These are phyloP conservation scores for Pythium aquatile DNA, from an alignment of 352 stramenopile species.

Conservation along the genomic window DNA sequence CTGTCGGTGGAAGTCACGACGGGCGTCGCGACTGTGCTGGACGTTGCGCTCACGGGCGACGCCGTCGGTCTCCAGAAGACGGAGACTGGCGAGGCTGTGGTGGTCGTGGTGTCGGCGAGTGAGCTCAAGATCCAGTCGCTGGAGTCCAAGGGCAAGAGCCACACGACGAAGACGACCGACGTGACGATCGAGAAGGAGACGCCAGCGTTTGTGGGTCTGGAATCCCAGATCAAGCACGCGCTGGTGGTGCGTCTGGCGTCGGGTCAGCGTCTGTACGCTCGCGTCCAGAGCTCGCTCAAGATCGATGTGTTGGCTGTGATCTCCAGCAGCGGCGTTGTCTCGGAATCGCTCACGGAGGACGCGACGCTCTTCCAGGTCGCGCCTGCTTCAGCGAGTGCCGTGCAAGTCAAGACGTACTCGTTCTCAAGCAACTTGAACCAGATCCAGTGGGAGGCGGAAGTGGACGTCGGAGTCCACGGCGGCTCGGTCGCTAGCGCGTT, in stretches of 20 bases:
- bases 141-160: conserved; percentile 29
- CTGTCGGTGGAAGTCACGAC: conserved; percentile 23
- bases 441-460: conserved; percentile 44
- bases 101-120: conserved; percentile 31
- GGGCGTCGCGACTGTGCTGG: conserved; percentile 5
- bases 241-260: conserved; percentile 52
- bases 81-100: conserved; percentile 32
- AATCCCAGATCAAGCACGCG: conserved; percentile 38
- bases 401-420: conserved; percentile 53
- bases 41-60: conserved; percentile 4
- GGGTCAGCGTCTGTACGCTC: conserved; percentile 60
- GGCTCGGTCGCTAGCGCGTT: conserved; percentile 50
- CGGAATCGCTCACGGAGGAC: conserved; percentile 59
- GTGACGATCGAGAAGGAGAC: conserved; percentile 12
- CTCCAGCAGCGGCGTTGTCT: conserved; percentile 37
- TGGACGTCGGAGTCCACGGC: conserved; percentile 55
- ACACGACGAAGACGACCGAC: conserved; percentile 1
- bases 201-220: conserved; percentile 40
- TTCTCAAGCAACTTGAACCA: conserved; percentile 19
- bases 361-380: conserved; percentile 54
- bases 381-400: conserved; percentile 22
- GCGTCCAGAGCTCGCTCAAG: conserved; percentile 39
- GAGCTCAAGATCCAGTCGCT: conserved; percentile 40
- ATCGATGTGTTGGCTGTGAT: conserved; percentile 45
- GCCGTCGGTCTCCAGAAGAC: conserved; percentile 34